These are phyloP conservation scores for Aspergillus transmontanensis DNA, from an alignment of 2,329 filamentous ascomycete species.

Conservation along the genomic window DNA sequence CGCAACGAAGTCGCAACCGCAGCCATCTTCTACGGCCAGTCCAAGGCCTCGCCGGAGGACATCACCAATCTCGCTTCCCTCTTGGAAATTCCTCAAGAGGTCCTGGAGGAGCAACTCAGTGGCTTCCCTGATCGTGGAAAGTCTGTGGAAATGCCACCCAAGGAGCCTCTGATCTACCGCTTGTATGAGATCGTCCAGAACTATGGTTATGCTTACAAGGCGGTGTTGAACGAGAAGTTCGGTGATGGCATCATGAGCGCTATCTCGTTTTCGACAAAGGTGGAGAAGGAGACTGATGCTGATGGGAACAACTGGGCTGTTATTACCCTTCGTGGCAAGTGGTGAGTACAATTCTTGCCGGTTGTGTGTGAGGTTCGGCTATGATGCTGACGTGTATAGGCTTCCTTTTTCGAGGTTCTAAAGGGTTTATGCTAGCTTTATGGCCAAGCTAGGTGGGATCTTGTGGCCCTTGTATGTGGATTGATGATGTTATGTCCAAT, in stretches of 20 bases:
- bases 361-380: not conserved
- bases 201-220: slow-evolving; percentile 95
- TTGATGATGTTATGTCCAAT: not conserved
- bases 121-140: slow-evolving; percentile 81
- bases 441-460: rapidly evolving
- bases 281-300: slow-evolving; percentile 90
- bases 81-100: slow-evolving; percentile 61
- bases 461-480: not conserved
- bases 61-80: slow-evolving; percentile 66
- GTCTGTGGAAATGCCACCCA: slow-evolving; percentile 78
- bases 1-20: slow-evolving; percentile 83
- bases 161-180: slow-evolving; percentile 84
- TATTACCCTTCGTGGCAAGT: slow-evolving; percentile 82
- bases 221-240: slow-evolving; percentile 92
- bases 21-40: slow-evolving; percentile 88
- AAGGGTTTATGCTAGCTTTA: not conserved
- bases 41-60: slow-evolving; percentile 71
- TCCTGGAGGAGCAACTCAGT: slow-evolving; percentile 64
- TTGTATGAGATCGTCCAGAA: slow-evolving; percentile 95
- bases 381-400: slow-evolving; percentile 32
- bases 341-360: slow-evolving; percentile 54
- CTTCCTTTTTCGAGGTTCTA: slow-evolving; percentile 43
- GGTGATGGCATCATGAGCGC: slow-evolving; percentile 96
- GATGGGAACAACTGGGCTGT: slow-evolving; percentile 80
- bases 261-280: slow-evolving; percentile 84